A percentile compares a stretch with the other conserved stretches of the same genome.
Evolutionary conservation across 345 rosid genomes (phyloP).

Genomic region (Euphorbia lathyris): DNA sequence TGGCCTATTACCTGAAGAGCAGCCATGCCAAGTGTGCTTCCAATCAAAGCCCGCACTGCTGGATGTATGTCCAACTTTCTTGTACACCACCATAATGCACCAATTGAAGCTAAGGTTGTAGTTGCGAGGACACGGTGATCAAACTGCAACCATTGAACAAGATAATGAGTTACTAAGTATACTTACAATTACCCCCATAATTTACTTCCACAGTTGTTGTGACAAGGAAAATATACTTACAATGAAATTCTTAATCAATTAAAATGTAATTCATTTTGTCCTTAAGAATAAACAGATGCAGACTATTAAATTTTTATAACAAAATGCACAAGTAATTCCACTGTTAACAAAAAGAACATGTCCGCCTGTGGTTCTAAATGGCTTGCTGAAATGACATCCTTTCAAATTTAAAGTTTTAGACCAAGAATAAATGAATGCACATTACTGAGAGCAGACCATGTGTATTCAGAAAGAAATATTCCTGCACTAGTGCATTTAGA

Average conservation of each 20-base stretch:
- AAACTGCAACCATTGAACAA: constrained; percentile 40
- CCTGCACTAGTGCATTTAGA: not conserved
- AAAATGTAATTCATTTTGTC: not conserved
- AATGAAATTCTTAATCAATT: not conserved
- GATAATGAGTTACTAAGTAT: not conserved
- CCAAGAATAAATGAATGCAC: not conserved
- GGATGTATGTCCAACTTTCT: constrained; percentile 87
- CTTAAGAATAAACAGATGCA: not conserved
- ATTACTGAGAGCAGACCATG: not conserved
- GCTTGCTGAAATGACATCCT: not conserved
- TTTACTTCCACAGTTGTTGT: too few species aligned
- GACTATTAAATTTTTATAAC: not conserved
- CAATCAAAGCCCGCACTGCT: constrained; percentile 66
- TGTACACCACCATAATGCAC: constrained; percentile 72
- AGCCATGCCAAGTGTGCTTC: constrained; percentile 74
- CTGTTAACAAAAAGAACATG: not conserved
- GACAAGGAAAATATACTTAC: not conserved
- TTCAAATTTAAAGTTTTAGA: not conserved
- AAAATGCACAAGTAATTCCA: not conserved
- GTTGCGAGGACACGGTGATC: constrained; percentile 93
- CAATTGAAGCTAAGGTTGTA: constrained; percentile 49
- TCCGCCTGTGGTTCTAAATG: not conserved
- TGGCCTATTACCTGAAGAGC: constrained; percentile 60
- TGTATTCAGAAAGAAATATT: not conserved
- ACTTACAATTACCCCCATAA: too few species aligned